Evolutionary conservation across 768 basidiomycete genomes (phyloP).

Genomic region (Clavaria fumosa): DNA sequence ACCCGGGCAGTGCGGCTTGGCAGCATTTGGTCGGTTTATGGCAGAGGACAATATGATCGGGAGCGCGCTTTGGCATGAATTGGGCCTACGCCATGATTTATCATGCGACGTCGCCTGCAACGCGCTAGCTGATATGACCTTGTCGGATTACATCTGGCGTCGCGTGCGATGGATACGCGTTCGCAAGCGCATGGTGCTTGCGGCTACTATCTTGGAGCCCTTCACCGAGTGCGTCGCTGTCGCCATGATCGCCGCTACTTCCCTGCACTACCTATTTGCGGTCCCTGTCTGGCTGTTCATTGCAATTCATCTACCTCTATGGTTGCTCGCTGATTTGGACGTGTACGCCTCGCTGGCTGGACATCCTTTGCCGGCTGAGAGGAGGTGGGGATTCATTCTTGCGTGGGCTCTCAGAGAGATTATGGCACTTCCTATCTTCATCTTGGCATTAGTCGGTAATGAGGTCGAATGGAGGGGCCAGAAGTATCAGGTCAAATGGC

Average conservation of each 20-base stretch:
- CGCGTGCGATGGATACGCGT: slow-evolving; percentile 96
- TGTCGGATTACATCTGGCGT: slow-evolving; percentile 74
- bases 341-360: slow-evolving; percentile 68
- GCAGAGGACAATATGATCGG: slow-evolving; percentile 99
- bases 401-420: slow-evolving; percentile 76
- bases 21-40: slow-evolving; percentile 73
- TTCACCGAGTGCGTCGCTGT: slow-evolving; percentile 78
- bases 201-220: slow-evolving; percentile 80
- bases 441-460: slow-evolving; percentile 66
- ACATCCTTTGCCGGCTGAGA: slow-evolving; percentile 34
- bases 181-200: slow-evolving; percentile 81
- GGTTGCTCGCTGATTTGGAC: slow-evolving; percentile 71
- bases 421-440: slow-evolving; percentile 78
- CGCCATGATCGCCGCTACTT: slow-evolving; percentile 45
- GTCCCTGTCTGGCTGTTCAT: slow-evolving; percentile 40
- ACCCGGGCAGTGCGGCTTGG: slow-evolving; percentile 36
- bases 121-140: slow-evolving; percentile 74
- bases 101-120: slow-evolving; percentile 86
- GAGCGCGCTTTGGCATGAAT: slow-evolving; percentile 82
- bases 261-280: slow-evolving; percentile 34
- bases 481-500: slow-evolving; percentile 67
- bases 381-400: slow-evolving; percentile 42
- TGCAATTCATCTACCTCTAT: slow-evolving; percentile 43
- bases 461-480: slow-evolving; percentile 81
- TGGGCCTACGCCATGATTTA: slow-evolving; percentile 75